Evolutionary conservation across 2,329 filamentous ascomycete genomes (phyloP).

Genomic region (Ophiostoma sp.): DNA sequence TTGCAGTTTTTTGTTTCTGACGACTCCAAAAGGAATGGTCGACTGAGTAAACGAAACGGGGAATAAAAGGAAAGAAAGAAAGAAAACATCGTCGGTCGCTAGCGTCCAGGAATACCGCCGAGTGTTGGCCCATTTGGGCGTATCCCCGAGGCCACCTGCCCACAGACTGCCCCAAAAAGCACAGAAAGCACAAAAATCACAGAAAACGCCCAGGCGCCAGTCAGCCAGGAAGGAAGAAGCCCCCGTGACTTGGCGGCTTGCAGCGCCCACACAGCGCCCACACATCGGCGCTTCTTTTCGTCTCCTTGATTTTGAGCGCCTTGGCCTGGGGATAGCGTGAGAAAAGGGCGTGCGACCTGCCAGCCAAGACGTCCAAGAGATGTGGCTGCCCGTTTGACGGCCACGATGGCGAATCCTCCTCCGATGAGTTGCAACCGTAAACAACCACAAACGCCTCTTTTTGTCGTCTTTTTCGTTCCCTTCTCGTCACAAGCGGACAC

Average conservation of each 20-base stretch:
- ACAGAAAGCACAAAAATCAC: no score
- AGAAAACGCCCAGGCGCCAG: no score
- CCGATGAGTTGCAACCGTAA: background rate
- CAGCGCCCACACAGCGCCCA: background rate
- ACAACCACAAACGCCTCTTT: background rate
- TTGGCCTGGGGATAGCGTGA: background rate
- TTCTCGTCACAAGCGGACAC: background rate
- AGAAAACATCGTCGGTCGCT: background rate
- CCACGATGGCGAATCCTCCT: background rate
- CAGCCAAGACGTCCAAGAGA: background rate
- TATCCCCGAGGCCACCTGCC: constrained; percentile 25
- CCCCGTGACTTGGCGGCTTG: constrained; percentile 1
- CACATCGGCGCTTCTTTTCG: background rate
- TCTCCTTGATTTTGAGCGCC: background rate
- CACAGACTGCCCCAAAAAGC: no score
- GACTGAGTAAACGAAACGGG: background rate
- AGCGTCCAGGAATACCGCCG: constrained; percentile 34
- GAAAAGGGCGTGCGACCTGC: background rate
- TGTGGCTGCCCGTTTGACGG: background rate
- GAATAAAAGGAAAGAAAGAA: background rate
- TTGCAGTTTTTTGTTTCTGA: background rate
- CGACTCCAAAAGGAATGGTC: background rate
- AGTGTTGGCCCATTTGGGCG: constrained; percentile 35
- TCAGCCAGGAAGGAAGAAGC: background rate
- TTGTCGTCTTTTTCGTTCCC: background rate